Percentiles rank a stretch among this genome's conserved stretches.
These are phyloP conservation scores for Salix viminalis DNA, from an alignment of 345 rosid genomes.

Conservation along the genomic window DNA sequence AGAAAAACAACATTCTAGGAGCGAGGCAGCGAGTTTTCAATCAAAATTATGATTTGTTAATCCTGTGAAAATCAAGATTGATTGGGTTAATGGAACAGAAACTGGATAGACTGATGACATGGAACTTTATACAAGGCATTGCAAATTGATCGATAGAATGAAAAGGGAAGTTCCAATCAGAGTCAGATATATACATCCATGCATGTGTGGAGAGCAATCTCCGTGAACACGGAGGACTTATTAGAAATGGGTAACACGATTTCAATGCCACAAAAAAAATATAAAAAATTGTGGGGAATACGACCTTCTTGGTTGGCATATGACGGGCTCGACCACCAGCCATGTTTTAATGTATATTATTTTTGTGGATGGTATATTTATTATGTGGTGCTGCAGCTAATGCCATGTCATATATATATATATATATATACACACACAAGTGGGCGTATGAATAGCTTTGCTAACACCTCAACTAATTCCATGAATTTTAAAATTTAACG, in stretches of 20 bases:
- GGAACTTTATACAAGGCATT: not conserved
- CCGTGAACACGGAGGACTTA: constrained; percentile 9
- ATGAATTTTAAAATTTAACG: accelerated
- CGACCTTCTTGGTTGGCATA: not conserved
- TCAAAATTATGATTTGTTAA: not conserved
- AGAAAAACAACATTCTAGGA: not conserved
- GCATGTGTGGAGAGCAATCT: constrained; percentile 23
- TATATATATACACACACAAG: no score
- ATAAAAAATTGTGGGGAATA: not conserved
- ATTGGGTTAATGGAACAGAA: not conserved
- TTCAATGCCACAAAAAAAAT: constrained; percentile 6
- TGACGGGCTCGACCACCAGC: constrained; percentile 14
- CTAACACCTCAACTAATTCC: accelerated
- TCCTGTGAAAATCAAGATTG: not conserved
- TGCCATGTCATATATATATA: constrained; percentile 6
- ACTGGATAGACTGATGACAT: constrained; percentile 29
- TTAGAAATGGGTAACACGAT: constrained; percentile 1
- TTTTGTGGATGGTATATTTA: not conserved
- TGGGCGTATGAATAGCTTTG: no score
- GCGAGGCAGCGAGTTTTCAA: not conserved
- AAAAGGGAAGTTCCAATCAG: not conserved
- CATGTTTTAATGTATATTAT: not conserved
- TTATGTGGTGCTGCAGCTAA: constrained; percentile 16
- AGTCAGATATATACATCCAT: not conserved
- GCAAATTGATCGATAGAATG: not conserved